phyloP scores from a whole-genome alignment of 2,329 filamentous ascomycete genomes.

The Zymoseptoria tritici region DNA sequence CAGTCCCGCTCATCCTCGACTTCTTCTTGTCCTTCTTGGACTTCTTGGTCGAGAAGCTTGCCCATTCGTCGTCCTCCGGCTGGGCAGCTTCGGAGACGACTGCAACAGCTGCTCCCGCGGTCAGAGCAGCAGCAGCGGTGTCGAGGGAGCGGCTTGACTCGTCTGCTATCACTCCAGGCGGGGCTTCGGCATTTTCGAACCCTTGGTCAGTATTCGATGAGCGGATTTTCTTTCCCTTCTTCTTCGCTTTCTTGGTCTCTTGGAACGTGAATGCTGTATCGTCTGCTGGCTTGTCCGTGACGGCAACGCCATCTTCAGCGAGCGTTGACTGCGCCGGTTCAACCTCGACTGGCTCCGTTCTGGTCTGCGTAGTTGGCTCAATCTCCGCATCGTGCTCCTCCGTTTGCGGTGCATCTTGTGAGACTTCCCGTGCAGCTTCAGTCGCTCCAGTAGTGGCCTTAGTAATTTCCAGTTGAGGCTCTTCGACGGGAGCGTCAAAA shows the following conservation, averaged over 20 bases:
- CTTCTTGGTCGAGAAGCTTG: constrained; percentile 22
- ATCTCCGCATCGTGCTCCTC: neutral
- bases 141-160: constrained; percentile 1
- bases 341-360: neutral
- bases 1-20: constrained; percentile 18
- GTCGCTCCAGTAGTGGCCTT: neutral
- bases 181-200: neutral
- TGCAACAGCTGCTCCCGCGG: constrained; percentile 5
- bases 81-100: constrained; percentile 1
- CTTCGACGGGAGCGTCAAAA: neutral
- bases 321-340: neutral
- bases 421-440: neutral
- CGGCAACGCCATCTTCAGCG: neutral
- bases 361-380: neutral
- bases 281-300: neutral
- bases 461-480: neutral
- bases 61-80: constrained; percentile 15
- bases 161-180: neutral
- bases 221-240: constrained; percentile 22
- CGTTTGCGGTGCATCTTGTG: neutral
- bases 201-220: constrained; percentile 3
- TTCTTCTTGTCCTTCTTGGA: constrained; percentile 41
- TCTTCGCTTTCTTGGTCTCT: constrained; percentile 25
- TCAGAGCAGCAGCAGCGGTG: constrained; percentile 6
- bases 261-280: constrained; percentile 12